These are phyloP conservation scores for Aspergillus indologenus DNA, from an alignment of 495 filamentous ascomycete genomes.

Conservation along the genomic window DNA sequence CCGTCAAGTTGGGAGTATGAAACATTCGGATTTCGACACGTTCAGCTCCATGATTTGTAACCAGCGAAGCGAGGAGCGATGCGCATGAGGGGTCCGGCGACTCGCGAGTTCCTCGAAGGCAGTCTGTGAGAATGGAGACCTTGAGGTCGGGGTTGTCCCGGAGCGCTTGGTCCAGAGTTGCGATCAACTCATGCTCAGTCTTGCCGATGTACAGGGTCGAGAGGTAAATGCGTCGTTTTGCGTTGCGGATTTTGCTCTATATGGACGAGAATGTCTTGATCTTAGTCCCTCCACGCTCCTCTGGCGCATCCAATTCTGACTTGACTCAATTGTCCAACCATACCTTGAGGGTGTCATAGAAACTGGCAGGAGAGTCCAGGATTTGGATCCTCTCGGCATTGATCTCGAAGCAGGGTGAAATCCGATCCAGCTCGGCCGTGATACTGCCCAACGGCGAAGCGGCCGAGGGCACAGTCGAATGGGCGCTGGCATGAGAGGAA, in stretches of 20 bases:
- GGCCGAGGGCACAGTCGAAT: slow-evolving; percentile 26
- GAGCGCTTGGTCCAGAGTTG: slow-evolving; percentile 73
- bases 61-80: slow-evolving; percentile 77
- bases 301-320: slow-evolving; percentile 4
- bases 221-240: slow-evolving; percentile 77
- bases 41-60: slow-evolving; percentile 76
- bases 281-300: slow-evolving; percentile 14
- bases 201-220: slow-evolving; percentile 96
- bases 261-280: slow-evolving; percentile 2
- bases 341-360: slow-evolving; percentile 88
- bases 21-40: slow-evolving; percentile 96
- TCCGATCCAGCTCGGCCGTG: slow-evolving; percentile 76
- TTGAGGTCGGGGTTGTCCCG: slow-evolving; percentile 73
- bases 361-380: slow-evolving; percentile 72
- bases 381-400: slow-evolving; percentile 76
- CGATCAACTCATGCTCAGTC: slow-evolving; percentile 84
- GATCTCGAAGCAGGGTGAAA: slow-evolving; percentile 86
- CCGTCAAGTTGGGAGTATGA: slow-evolving; percentile 94
- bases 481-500: slow-evolving; percentile 22
- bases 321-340: neutral
- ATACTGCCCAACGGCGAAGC: slow-evolving; percentile 53
- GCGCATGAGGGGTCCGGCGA: slow-evolving; percentile 84
- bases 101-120: slow-evolving; percentile 87
- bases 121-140: slow-evolving; percentile 91
- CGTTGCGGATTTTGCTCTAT: slow-evolving; percentile 75